Percentiles rank a stretch among this genome's conserved stretches.
Evolutionary conservation across 2,329 filamentous ascomycete species (phyloP).

Genomic region (Penicillium sp.): DNA sequence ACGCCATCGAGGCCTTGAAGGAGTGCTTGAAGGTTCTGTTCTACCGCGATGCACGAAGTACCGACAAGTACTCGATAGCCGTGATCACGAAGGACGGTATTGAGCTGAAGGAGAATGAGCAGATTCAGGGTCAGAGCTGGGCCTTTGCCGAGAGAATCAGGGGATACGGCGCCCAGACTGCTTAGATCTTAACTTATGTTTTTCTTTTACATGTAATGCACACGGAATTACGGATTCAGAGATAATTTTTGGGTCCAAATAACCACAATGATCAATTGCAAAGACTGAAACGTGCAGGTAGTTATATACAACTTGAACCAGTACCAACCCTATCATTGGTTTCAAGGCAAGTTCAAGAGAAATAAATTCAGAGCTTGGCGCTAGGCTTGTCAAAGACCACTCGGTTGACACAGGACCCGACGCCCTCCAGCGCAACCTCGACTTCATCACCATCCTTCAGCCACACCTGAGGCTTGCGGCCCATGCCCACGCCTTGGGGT

Average conservation of each 20-base stretch:
- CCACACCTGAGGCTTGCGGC: slow-evolving; percentile 65
- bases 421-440: slow-evolving; percentile 65
- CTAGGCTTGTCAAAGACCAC: slow-evolving; percentile 44
- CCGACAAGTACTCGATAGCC: slow-evolving; percentile 89
- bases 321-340: background rate
- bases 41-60: slow-evolving; percentile 91
- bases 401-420: slow-evolving; percentile 57
- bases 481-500: slow-evolving; percentile 70
- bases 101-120: slow-evolving; percentile 77
- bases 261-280: slow-evolving; percentile 1
- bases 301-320: slow-evolving; percentile 1
- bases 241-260: background rate
- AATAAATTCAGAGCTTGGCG: slow-evolving; percentile 35
- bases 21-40: slow-evolving; percentile 98
- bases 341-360: background rate
- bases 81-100: slow-evolving; percentile 87
- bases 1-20: slow-evolving; percentile 77
- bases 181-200: slow-evolving; percentile 33
- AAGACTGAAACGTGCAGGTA: background rate
- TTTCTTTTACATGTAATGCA: slow-evolving; percentile 14
- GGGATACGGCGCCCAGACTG: slow-evolving; percentile 85
- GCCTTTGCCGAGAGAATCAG: slow-evolving; percentile 93
- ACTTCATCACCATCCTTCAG: slow-evolving; percentile 69
- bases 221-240: slow-evolving; percentile 5
- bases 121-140: slow-evolving; percentile 96